These are phyloP conservation scores for Phyllosticta paracitricarpa DNA, from an alignment of 2,329 filamentous ascomycete species.

Conservation along the genomic window DNA sequence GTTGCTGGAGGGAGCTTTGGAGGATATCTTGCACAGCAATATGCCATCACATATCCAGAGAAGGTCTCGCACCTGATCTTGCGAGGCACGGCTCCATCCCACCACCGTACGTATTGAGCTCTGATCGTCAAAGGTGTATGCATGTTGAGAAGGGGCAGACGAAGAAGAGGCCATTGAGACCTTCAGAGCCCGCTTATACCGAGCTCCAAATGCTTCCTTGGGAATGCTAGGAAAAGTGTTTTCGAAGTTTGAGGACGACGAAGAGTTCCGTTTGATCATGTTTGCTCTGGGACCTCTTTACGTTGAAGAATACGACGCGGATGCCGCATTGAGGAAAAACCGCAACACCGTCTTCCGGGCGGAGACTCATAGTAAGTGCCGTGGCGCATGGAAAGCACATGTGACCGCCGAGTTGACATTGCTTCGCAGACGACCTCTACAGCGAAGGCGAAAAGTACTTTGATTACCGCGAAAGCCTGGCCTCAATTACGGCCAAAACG, in stretches of 20 bases:
- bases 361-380: constrained; percentile 26
- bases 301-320: constrained; percentile 25
- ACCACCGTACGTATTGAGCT: constrained; percentile 23
- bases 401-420: not conserved
- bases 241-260: constrained; percentile 27
- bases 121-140: not conserved
- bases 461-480: constrained; percentile 25
- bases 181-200: constrained; percentile 23
- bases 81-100: constrained; percentile 28
- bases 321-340: constrained; percentile 22
- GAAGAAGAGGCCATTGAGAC: constrained; percentile 26
- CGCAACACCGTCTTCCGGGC: constrained; percentile 26
- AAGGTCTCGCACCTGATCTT: constrained; percentile 26
- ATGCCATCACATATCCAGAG: constrained; percentile 28
- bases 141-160: constrained; percentile 13
- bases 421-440: constrained; percentile 26
- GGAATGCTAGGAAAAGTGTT: constrained; percentile 34
- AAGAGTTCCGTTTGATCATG: constrained; percentile 30
- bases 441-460: constrained; percentile 29
- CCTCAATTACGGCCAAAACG: constrained; percentile 24
- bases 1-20: constrained; percentile 33
- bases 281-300: constrained; percentile 31
- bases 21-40: constrained; percentile 31
- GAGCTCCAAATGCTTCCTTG: constrained; percentile 27
- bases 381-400: not conserved